Base-by-base conservation (phyloP, 306 rosid genomes). In the Fagus crenata region DNA sequence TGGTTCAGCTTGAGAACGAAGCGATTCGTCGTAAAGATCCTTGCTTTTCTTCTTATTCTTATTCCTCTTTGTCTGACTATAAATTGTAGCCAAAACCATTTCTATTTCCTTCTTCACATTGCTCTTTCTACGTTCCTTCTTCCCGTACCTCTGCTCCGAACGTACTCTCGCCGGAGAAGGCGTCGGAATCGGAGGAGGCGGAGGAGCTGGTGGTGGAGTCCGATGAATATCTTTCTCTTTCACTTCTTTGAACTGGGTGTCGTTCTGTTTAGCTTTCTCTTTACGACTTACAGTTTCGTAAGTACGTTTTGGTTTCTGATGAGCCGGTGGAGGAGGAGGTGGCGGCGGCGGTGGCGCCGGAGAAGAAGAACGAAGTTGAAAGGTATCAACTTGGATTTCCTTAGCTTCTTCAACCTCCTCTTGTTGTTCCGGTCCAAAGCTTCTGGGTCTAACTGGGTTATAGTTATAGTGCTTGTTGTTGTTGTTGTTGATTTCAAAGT, bases 341-440 rank as follows among this genome's bases (percentile, higher is more conserved):
- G 85, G 82, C 0, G 87, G 87, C 0, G 92, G 84, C 0, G 83
- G 35, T 0, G 81, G 78, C 3, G 93, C 88, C 2, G 88, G 86
- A 1, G 90, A 81, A 17, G 90, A 78, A 54, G 86, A 55, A 61
- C 68, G 83, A 43, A 54, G 41, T 11, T 73, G 83, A 40, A 79
- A 86, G 0, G 90, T 84, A 53, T 90, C 97, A 1, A 90, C 91
- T 14, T 82, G 93, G 77, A 93, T 89, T 80, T 78, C 94, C 85
- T 93, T 93, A 18, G 81, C 72, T 0, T 53, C 84, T 22, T 13
- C 72, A 5, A 72, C 80, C 4, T 61, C 68, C 1, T 61, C 68
- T 22, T n/a, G 82, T 59, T 37, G 81, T 61, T 61, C 67, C 6
- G 39, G 40, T 12, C 35, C 67, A 43, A 9, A 43, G 67, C 35